These are phyloP conservation scores for Harringtonia lauricola DNA, from an alignment of 2,329 filamentous ascomycete species.

Conservation along the genomic window DNA sequence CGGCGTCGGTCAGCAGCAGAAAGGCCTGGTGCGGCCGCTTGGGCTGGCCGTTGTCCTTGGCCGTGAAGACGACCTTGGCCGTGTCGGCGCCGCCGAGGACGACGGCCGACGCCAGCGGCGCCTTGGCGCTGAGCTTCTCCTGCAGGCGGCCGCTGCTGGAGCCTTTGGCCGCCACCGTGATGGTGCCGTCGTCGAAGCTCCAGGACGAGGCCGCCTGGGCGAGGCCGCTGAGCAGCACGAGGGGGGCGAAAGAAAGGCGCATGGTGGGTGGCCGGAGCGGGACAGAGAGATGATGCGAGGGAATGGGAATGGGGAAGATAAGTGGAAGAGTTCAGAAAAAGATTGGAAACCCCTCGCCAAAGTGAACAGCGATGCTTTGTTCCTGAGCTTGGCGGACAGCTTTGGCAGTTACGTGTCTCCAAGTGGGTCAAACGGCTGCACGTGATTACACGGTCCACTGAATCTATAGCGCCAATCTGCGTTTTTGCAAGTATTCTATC, in stretches of 20 bases:
- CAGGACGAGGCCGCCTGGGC: slow-evolving; percentile 49
- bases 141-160: slow-evolving; percentile 37
- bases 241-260: slow-evolving; percentile 31
- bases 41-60: slow-evolving; percentile 64
- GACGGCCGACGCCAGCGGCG: slow-evolving; percentile 52
- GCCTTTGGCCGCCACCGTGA: slow-evolving; percentile 58
- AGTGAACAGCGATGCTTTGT: slow-evolving; percentile 8
- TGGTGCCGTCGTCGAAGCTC: slow-evolving; percentile 62
- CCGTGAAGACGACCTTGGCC: slow-evolving; percentile 72
- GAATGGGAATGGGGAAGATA: neutral
- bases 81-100: slow-evolving; percentile 57
- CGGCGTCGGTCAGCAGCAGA: slow-evolving; percentile 65
- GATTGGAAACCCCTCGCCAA: slow-evolving; percentile 5
- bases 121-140: slow-evolving; percentile 53
- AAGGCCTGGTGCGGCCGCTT: slow-evolving; percentile 93
- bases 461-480: too few species aligned
- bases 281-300: neutral
- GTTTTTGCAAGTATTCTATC: too few species aligned
- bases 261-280: slow-evolving; percentile 16
- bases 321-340: neutral
- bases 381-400: slow-evolving; percentile 2
- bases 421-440: neutral
- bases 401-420: slow-evolving; percentile 11
- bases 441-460: slow-evolving; percentile 1
- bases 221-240: slow-evolving; percentile 34